Base-by-base conservation (phyloP, 805 yeast genomes). In the Zygoascus bituminiphila region DNA sequence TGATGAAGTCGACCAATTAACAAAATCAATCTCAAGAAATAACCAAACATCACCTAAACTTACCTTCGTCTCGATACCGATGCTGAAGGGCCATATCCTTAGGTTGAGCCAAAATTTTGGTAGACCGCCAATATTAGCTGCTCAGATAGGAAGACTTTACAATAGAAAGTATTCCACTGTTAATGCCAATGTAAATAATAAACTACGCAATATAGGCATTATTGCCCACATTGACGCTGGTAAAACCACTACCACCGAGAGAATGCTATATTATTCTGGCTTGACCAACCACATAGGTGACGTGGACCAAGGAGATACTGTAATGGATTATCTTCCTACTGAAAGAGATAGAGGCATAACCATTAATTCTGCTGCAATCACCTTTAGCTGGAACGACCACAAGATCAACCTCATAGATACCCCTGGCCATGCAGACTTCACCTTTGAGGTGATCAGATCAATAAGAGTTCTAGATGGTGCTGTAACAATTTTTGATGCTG, bases 211-310 rank as follows among this genome's bases (percentile, higher is more conserved):
- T 65, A 86, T 93, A 29, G 98, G 98, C 1, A 88, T 93, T 57
- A 88, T 93, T 37, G 98, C 98, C n/a, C 98, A 93, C 63, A 93
- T 93, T 47, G 98, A 93, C 70, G 98, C 98, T 2, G 98, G 98
- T 0, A 93, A 93, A 65, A 93, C 98, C 2, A 93, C 98, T 1
- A 89, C 98, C 1, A 91, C 98, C 0, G 98, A 93, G 63, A 71
- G 98, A 42, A 85, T 93, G 88, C 77, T 93, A n/a, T 91, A 76
- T 61, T 89, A 84, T 62, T 75, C 89, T 47, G 98, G 98, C 0
- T 74, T 82, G 50, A 91, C 85, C 0, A 71, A 72, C 23, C 64
- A 88, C 21, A 82, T 93, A 2, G 98, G 98, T 0, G 61, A 93
- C 59, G 98, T 93, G 4, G 98, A 93, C 58, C 85, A 88, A 55